Base-by-base conservation (phyloP, 306 rosid genomes). In the Medicago lupulina region DNA sequence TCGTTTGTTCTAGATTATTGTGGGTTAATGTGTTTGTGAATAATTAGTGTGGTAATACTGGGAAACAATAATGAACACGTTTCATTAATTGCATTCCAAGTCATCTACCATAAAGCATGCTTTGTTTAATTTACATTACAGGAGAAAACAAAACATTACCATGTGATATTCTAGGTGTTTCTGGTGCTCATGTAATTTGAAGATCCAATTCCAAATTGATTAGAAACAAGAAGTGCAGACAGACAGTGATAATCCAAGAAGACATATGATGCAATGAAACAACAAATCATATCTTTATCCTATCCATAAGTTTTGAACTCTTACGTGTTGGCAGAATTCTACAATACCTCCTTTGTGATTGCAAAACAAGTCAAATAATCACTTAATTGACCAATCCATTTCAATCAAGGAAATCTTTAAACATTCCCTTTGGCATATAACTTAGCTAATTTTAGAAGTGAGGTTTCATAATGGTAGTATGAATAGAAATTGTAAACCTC, bases 261-360 rank as follows among this genome's bases (percentile, higher is more conserved):
- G 31, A 28, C 31, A 28, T 28, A 3, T 28, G 3, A 25, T 28
- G 3, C 31, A 28, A 28, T 3, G 31, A 28, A 28, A 28, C 4
- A 28, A 28, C 4, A 28, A 28, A 28, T 28, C 31, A 28, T 28
- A 28, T 28, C 31, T 28, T 28, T 28, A 3, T 28, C 31, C 31
- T 28, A 28, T 28, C 3, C 1, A 25, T 25, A 86, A n/a, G n/a
- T n/a, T n/a, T 82, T 31, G 92, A 23, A 17, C 75, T 59, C 78
- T 76, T 86, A 5, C 53, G 80, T 39, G 96, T 59, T 23, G 97
- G 86, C 34, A 90, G 67, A 76, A 92, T 38, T 86, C 93, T 90
- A 73, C 97, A 92, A 16, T 96, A 90, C 60, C 92, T 92, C 79
- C 97, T 95, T 15, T 96, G 97, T 50, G 97, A 87, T 97, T 95